Evolutionary conservation across 1,284 basidiomycete genomes (phyloP).

Genomic region (Tilletia horrida): DNA sequence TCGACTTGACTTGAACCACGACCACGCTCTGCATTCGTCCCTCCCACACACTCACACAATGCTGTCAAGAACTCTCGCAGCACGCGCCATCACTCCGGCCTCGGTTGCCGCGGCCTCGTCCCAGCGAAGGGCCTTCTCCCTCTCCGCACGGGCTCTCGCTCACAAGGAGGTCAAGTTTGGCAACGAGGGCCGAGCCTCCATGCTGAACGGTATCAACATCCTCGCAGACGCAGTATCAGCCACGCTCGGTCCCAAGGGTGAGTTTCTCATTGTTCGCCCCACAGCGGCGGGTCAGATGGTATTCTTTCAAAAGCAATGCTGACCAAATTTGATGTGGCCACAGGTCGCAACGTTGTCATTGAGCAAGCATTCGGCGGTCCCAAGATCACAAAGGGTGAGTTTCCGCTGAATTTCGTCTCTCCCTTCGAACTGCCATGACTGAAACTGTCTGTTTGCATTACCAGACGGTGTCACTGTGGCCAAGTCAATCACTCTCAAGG

Average conservation of each 20-base stretch:
- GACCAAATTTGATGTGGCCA: background rate
- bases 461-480: constrained; percentile 94
- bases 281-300: too few species aligned
- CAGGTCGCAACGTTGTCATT: constrained; percentile 95
- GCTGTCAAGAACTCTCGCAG: constrained; percentile 15
- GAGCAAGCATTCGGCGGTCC: constrained; percentile 96
- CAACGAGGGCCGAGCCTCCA: constrained; percentile 88
- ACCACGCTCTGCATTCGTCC: constrained; percentile 19
- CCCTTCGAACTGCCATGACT: too few species aligned
- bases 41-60: constrained; percentile 20
- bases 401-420: background rate
- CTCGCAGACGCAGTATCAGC: constrained; percentile 74
- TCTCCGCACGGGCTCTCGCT: constrained; percentile 37
- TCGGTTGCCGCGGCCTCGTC: constrained; percentile 10
- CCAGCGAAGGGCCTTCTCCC: constrained; percentile 21
- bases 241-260: constrained; percentile 92
- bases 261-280: too few species aligned
- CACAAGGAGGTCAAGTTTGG: constrained; percentile 96
- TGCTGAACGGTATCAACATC: constrained; percentile 91
- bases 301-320: too few species aligned
- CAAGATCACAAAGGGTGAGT: constrained; percentile 88
- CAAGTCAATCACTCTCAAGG: constrained; percentile 87
- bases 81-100: constrained; percentile 28
- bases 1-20: constrained; percentile 20
- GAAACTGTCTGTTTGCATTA: background rate